These are phyloP conservation scores for Fistulinella cinereoalba DNA, from an alignment of 1,284 basidiomycete species.

Conservation along the genomic window DNA sequence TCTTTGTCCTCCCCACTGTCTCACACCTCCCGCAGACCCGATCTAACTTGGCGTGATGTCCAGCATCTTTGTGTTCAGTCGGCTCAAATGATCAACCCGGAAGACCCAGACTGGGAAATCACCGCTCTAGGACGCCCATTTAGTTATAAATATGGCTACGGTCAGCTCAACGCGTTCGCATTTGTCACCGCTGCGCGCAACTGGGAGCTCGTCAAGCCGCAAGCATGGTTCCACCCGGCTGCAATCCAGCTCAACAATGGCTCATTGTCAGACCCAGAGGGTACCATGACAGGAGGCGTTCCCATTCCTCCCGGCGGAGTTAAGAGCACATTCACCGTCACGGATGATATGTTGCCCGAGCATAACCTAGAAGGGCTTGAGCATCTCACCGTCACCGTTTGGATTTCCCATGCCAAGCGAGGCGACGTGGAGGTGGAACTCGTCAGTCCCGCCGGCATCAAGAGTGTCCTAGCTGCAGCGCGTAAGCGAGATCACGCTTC, in stretches of 20 bases:
- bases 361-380: constrained; percentile 88
- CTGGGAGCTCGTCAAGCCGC: constrained; percentile 92
- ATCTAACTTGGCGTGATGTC: constrained; percentile 95
- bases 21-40: constrained; percentile 37
- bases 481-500: constrained; percentile 68
- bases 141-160: constrained; percentile 98
- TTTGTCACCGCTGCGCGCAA: constrained; percentile 80
- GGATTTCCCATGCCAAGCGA: constrained; percentile 83
- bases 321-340: constrained; percentile 66
- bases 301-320: constrained; percentile 71
- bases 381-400: constrained; percentile 91
- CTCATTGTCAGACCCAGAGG: constrained; percentile 51
- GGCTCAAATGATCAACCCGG: constrained; percentile 77
- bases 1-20: constrained; percentile 1
- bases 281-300: constrained; percentile 61
- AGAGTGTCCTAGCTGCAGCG: constrained; percentile 78
- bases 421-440: constrained; percentile 95
- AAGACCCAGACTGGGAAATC: constrained; percentile 93
- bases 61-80: constrained; percentile 88
- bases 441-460: constrained; percentile 82
- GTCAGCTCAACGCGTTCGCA: constrained; percentile 80
- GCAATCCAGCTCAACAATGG: constrained; percentile 68
- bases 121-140: constrained; percentile 80
- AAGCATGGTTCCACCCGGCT: constrained; percentile 83
- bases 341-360: constrained; percentile 63